Percentiles rank a stretch among this genome's conserved stretches.
Evolutionary conservation across 306 rosid species (phyloP).

Genomic region (Vachellia pachyceras): DNA sequence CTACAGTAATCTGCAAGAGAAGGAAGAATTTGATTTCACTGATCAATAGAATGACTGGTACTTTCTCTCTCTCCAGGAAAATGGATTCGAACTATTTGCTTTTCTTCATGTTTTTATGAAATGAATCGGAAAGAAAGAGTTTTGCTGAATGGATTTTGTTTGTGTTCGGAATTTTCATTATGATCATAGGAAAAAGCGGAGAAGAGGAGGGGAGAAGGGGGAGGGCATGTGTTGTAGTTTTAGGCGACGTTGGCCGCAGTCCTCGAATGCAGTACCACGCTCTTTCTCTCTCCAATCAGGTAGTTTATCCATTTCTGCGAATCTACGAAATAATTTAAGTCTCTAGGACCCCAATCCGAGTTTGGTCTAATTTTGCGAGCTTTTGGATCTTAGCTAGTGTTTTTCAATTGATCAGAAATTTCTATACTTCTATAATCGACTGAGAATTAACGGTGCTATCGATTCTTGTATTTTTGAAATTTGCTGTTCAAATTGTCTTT

Average conservation of each 20-base stretch:
- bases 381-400: not conserved
- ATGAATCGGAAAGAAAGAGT: constrained; percentile 2
- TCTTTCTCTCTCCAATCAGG: constrained; percentile 93
- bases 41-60: constrained; percentile 42
- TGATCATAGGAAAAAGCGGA: constrained; percentile 35
- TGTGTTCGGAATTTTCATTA: not conserved
- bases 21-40: constrained; percentile 28
- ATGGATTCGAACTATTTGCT: not conserved
- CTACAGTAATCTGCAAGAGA: not conserved
- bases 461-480: not conserved
- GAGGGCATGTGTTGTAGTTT: constrained; percentile 91
- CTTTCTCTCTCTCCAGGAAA: not conserved
- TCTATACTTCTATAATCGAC: not conserved
- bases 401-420: constrained; percentile 16
- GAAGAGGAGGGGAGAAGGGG: constrained; percentile 59
- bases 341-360: too few species aligned
- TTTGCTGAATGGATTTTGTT: constrained; percentile 16
- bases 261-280: constrained; percentile 99
- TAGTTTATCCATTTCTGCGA: constrained; percentile 9
- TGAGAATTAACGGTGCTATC: constrained; percentile 9
- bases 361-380: too few species aligned
- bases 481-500: constrained; percentile 1
- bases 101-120: not conserved
- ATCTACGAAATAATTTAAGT: too few species aligned
- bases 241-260: constrained; percentile 95